Conservation (phyloP, 2,329 filamentous ascomycete genomes). For the Plectosphaerella sp. region DNA sequence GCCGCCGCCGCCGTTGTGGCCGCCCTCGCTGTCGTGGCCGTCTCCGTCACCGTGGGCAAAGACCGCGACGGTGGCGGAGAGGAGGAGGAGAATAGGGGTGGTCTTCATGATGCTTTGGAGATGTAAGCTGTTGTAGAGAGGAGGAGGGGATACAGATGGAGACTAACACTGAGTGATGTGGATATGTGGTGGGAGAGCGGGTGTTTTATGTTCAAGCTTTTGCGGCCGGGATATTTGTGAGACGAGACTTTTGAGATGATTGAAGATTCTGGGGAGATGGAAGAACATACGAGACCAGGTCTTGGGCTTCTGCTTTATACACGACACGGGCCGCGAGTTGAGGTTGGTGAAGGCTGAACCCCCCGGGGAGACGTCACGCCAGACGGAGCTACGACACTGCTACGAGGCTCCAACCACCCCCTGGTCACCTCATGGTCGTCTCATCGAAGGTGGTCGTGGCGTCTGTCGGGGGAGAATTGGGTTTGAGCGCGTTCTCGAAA, state of each 20-base stretch:
- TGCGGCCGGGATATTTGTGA: neutral
- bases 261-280: neutral
- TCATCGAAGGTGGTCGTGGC: no score
- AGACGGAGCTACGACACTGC: neutral
- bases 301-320: neutral
- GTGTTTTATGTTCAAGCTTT: neutral
- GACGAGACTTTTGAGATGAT: neutral
- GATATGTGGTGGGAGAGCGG: neutral
- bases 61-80: neutral
- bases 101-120: neutral
- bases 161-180: neutral
- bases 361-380: neutral
- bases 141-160: neutral
- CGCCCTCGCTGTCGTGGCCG: neutral
- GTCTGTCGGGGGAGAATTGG: neutral
- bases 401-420: no score
- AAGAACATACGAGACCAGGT: neutral
- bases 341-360: neutral
- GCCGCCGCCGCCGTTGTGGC: neutral
- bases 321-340: neutral
- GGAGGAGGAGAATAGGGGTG: neutral
- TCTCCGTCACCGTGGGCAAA: neutral
- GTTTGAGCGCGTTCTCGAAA: neutral
- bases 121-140: neutral
- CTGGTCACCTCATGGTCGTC: no score